Evolutionary conservation across 2,329 filamentous ascomycete species (phyloP).

Genomic region (Chaetomiaceae sp.): DNA sequence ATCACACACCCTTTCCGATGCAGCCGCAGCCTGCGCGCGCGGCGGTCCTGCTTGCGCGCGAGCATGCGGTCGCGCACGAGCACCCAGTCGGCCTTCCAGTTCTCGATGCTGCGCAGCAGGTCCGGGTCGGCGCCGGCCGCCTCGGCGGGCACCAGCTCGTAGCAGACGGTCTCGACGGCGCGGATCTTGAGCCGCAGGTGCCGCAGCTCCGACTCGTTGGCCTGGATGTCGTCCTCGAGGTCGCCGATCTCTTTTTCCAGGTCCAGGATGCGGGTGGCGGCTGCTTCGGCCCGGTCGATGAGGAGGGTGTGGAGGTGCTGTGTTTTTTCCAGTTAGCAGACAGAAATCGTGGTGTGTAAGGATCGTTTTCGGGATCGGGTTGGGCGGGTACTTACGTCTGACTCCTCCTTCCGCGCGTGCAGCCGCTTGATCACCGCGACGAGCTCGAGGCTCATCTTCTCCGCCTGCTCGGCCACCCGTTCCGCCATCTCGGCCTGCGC

Average conservation of each 20-base stretch:
- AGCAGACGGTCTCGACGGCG: slow-evolving; percentile 54
- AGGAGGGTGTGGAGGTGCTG: slow-evolving; percentile 58
- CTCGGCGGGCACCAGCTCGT: slow-evolving; percentile 38
- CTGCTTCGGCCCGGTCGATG: slow-evolving; percentile 50
- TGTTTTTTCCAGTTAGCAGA: slow-evolving; percentile 21
- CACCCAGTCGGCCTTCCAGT: slow-evolving; percentile 57
- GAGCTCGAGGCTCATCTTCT: slow-evolving; percentile 46
- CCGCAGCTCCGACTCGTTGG: slow-evolving; percentile 54
- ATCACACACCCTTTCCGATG: slow-evolving; percentile 10
- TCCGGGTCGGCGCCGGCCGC: slow-evolving; percentile 49
- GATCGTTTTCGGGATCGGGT: background rate
- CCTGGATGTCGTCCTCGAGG: slow-evolving; percentile 52
- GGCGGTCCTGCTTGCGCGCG: slow-evolving; percentile 16
- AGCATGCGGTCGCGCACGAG: slow-evolving; percentile 21
- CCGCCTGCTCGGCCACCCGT: slow-evolving; percentile 27
- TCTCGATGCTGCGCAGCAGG: slow-evolving; percentile 51
- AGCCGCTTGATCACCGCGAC: slow-evolving; percentile 45
- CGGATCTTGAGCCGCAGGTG: slow-evolving; percentile 57
- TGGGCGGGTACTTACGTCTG: slow-evolving; percentile 38
- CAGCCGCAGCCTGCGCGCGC: slow-evolving; percentile 6
- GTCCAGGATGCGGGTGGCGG: slow-evolving; percentile 52
- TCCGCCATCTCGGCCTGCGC: slow-evolving; percentile 18
- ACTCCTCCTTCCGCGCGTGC: slow-evolving; percentile 51
- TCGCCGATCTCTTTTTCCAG: slow-evolving; percentile 53
- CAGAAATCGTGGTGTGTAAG: background rate